Evolutionary conservation across 805 yeast species (phyloP).

Genomic region (Suhomyces canberraensis): DNA sequence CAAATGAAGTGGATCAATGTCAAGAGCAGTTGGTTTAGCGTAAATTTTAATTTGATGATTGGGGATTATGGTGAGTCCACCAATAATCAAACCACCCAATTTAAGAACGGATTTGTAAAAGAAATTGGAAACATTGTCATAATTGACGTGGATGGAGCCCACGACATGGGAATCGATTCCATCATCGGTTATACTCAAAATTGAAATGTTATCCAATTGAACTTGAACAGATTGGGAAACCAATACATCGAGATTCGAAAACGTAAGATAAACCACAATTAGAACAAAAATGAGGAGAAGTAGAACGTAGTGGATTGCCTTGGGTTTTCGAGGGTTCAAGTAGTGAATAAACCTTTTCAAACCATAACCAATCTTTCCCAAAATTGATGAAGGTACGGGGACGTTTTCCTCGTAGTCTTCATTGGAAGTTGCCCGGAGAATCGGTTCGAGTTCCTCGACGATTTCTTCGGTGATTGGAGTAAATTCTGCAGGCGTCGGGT

Average conservation of each 20-base stretch:
- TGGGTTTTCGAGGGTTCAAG: conserved; percentile 7
- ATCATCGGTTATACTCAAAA: conserved; percentile 17
- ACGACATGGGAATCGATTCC: conserved; percentile 30
- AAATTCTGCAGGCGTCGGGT: no score
- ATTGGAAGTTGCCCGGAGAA: background rate
- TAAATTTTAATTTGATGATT: conserved; percentile 16
- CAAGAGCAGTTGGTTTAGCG: conserved; percentile 12
- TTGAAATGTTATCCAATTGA: conserved; percentile 21
- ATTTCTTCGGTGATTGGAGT: background rate
- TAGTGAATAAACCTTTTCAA: background rate
- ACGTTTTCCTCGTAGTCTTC: conserved; percentile 1
- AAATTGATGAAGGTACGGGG: background rate
- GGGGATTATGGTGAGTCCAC: conserved; percentile 22
- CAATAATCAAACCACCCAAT: conserved; percentile 19
- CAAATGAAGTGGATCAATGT: conserved; percentile 16
- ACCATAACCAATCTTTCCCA: background rate
- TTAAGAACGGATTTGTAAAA: conserved; percentile 20
- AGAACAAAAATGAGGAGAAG: conserved; percentile 6
- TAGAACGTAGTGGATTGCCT: conserved; percentile 4
- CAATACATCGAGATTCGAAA: conserved; percentile 11
- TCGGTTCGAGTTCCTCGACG: conserved; percentile 1
- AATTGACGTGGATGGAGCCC: conserved; percentile 25
- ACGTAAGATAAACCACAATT: conserved; percentile 1
- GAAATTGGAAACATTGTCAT: conserved; percentile 20
- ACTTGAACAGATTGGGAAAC: conserved; percentile 20